Percentiles rank a stretch among this genome's conserved stretches.
Conservation (phyloP, 305 asterid species). For the Fraxinus xanthoxyloides region DNA sequence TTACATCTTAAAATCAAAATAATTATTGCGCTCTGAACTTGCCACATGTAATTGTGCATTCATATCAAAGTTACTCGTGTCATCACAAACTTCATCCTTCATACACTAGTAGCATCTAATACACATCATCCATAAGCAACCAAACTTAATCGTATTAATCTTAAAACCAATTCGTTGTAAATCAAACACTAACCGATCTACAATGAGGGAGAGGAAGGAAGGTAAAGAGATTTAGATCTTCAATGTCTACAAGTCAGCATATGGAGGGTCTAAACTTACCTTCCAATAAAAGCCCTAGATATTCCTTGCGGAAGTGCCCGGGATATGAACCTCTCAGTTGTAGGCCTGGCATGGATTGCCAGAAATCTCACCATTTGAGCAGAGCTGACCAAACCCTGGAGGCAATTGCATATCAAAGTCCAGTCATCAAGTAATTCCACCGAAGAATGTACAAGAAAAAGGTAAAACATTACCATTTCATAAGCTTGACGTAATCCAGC, state of each 20-base stretch:
- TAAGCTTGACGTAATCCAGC: constrained; percentile 96
- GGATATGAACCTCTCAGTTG: constrained; percentile 71
- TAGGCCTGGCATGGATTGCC: constrained; percentile 88
- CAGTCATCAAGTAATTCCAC: constrained; percentile 15
- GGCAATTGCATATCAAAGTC: constrained; percentile 32
- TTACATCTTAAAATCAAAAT: neutral
- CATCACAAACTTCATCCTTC: constrained; percentile 16
- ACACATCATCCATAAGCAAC: constrained; percentile 2
- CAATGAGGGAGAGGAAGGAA: neutral
- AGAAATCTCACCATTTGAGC: constrained; percentile 90
- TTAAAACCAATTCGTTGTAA: neutral
- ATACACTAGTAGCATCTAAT: neutral
- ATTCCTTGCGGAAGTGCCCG: constrained; percentile 85
- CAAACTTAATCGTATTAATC: neutral
- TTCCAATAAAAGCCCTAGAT: constrained; percentile 85
- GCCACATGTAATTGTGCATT: neutral
- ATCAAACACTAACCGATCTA: neutral
- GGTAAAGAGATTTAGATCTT: neutral
- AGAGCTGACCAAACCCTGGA: constrained; percentile 94
- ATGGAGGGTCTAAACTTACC: constrained; percentile 41
- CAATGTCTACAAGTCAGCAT: neutral
- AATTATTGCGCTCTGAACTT: neutral
- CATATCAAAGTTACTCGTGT: neutral
- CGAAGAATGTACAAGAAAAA: constrained; percentile 3
- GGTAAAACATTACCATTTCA: constrained; percentile 68